These are phyloP conservation scores for Yarrowia deformans DNA, from an alignment of 805 yeast species.

Conservation along the genomic window DNA sequence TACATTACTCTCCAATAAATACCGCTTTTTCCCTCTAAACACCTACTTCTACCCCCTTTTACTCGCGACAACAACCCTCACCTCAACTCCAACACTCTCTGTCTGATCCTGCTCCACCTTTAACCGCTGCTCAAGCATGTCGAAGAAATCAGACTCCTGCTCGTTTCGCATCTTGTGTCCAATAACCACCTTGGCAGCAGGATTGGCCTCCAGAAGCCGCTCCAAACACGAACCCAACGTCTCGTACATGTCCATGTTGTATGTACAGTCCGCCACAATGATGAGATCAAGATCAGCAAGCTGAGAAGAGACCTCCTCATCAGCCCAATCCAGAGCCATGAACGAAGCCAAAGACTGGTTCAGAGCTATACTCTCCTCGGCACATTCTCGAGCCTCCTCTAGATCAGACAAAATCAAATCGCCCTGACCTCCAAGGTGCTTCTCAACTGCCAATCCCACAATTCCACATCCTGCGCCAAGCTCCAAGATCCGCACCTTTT, in stretches of 20 bases:
- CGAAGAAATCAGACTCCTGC: constrained; percentile 44
- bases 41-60: neutral
- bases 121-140: constrained; percentile 31
- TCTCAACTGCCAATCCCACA: constrained; percentile 50
- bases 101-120: neutral
- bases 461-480: constrained; percentile 57
- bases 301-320: constrained; percentile 40
- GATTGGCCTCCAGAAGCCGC: constrained; percentile 2
- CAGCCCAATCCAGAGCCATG: constrained; percentile 53
- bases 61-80: neutral
- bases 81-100: constrained; percentile 18
- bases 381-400: constrained; percentile 52
- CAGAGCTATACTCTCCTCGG: constrained; percentile 49
- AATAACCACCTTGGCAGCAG: constrained; percentile 44
- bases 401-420: constrained; percentile 52
- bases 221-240: constrained; percentile 49
- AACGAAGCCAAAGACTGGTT: constrained; percentile 47
- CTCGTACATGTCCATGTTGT: constrained; percentile 54
- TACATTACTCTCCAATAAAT: too few species aligned
- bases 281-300: constrained; percentile 48
- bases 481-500: constrained; percentile 46
- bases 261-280: constrained; percentile 55
- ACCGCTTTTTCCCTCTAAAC: too few species aligned
- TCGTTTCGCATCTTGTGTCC: constrained; percentile 50
- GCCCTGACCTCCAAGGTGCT: constrained; percentile 42